Percentiles rank a stretch among this genome's conserved stretches.
Evolutionary conservation across 805 yeast genomes (phyloP).

Genomic region (Myxozyma geophila): DNA sequence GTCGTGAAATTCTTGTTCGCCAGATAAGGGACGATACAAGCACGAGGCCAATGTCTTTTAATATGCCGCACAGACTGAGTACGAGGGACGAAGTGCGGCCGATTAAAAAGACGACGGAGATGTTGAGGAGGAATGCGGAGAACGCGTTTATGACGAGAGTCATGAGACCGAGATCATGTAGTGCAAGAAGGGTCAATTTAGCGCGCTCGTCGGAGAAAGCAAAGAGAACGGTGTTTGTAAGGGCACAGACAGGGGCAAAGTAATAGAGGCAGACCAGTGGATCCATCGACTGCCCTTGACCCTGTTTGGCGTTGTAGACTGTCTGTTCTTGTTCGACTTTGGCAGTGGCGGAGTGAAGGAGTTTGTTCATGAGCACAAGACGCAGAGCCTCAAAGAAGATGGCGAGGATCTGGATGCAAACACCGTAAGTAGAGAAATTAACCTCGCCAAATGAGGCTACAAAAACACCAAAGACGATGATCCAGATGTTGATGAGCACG

Average conservation of each 20-base stretch:
- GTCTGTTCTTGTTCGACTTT: conserved; percentile 10
- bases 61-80: conserved; percentile 39
- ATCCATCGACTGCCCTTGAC: conserved; percentile 35
- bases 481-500: conserved; percentile 37
- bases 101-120: conserved; percentile 39
- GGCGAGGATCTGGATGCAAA: conserved; percentile 35
- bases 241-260: conserved; percentile 40
- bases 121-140: conserved; percentile 38
- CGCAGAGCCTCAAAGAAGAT: conserved; percentile 38
- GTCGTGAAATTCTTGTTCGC: conserved; percentile 36
- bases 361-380: conserved; percentile 37
- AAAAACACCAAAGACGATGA: conserved; percentile 39
- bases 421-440: conserved; percentile 32
- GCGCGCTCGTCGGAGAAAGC: conserved; percentile 27
- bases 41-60: conserved; percentile 39
- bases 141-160: conserved; percentile 33
- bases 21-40: conserved; percentile 37
- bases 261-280: conserved; percentile 40
- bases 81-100: conserved; percentile 40
- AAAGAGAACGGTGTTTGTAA: conserved; percentile 24
- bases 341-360: conserved; percentile 33
- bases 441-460: conserved; percentile 40
- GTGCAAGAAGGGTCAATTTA: conserved; percentile 22
- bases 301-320: conserved; percentile 21
- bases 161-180: conserved; percentile 26